Evolutionary conservation across 768 basidiomycete species (phyloP), one percentile per base, ranked within the genome.

Genomic region (Tremella yokohamensis): DNA sequence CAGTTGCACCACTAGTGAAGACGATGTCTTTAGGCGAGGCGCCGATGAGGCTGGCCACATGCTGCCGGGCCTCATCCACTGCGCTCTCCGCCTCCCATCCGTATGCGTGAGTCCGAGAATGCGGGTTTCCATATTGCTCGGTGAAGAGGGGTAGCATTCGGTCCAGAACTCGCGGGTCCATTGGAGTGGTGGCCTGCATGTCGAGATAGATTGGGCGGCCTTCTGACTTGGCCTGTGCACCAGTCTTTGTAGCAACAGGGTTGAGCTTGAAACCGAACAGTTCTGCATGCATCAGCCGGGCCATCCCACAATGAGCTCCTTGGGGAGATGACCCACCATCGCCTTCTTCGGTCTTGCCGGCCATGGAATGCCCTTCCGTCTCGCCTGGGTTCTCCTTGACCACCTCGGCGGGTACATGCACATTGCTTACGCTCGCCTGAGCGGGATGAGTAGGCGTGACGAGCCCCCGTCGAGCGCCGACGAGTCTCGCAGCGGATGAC

Each of bases 21-120:
- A 99, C 82, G 49, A 99, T 86, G 76, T 98, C 96, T 79, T 99
- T 99, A 9, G 87, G 78, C 62, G 93, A 89, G 3, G 96, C 96
- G 37, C 93, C 91, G 76, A 99, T 88, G 54, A 99, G 79, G 69
- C 87, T 85, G 29, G 96, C 96, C 29, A 98, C 81, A 70, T 94
- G 82, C 89, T 97, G 86, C 54, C 96, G 84, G 2, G 91, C 93
- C 61, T 87, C 85, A 73, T 98, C 96, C 7, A 96, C 89, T 0
- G 88, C 96, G 70, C 86, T 82, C 71, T 99, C 96, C 6, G 94
- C 90, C 78, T 99, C 96, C 96, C 96, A 99, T 2, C 96, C 96
- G 76, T 98, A 99, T 0, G 96, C 91, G 78, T 99, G 96, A 25
- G 96, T 98, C 56, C 96, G 85, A 75, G 90, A 93, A 75, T 98